Base-by-base conservation (phyloP, 2,329 filamentous ascomycete genomes). In the Colletotrichum phormii region DNA sequence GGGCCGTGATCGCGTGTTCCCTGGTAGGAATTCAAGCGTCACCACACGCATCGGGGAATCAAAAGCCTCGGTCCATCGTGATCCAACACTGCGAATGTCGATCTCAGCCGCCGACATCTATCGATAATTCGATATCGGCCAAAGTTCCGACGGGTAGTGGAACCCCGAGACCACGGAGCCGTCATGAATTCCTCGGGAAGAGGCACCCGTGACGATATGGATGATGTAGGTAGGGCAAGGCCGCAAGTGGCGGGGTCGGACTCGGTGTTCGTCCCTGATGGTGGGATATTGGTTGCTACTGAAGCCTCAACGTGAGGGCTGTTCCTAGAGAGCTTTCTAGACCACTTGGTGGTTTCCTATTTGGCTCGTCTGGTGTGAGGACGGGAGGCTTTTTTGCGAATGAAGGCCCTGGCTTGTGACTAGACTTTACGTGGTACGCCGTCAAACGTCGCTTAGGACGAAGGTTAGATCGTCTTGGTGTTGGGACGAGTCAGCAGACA, bases 401-500 rank as follows among this genome's bases (percentile, higher is more conserved):
- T n/a, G 11, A 35, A 51, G 60, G 8, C 18, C 29, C 22, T 9
- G 8, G 29, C 12, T 31, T 29, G 26, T 53, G 18, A 7, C 57
- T 3, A 15, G 35, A n/a, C 18, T 29, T 55, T 12, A 15, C 62
- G 31, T 15, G 22, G 24, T 15, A 64, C 11, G 51, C 12, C 46
- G 60, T 49, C 60, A 61, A 35, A 70, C 46, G n/a, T 22, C 26
- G 59, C n/a, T 64, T 70, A 57, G 29, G 60, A 72, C 54, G 42
- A 61, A 60, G 33, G 18, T 63, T 18, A 5, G 2, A 37, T 26
- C 46, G 54, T 60, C 29, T 33, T 37, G 22, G 15, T 60, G 35
- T 35, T 70, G 59, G 70, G 70, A 70, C 54, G 69, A 72, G 64
- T 62, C 51, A 71, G 63, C 35, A 49, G 49, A 24, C 46, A 37